These are phyloP conservation scores for Conidiobolus incongruus DNA, from an alignment of 371 early-diverging fungal genomes.

Conservation along the genomic window DNA sequence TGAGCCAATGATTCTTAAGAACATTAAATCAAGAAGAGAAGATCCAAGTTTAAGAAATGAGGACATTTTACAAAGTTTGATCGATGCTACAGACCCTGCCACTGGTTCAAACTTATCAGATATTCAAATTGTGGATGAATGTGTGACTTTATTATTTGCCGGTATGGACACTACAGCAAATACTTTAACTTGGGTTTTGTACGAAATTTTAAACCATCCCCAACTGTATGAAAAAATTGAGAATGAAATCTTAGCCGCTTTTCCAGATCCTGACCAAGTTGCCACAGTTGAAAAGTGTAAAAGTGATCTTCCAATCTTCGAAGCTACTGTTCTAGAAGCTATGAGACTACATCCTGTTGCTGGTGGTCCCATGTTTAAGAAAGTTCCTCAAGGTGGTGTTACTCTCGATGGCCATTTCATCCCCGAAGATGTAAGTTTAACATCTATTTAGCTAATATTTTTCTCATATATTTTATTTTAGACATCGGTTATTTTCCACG, in stretches of 20 bases:
- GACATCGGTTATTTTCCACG: background rate
- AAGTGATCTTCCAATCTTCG: slow-evolving; percentile 7
- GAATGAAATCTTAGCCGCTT: slow-evolving; percentile 5
- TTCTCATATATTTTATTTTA: no score
- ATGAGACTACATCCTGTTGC: slow-evolving; percentile 9
- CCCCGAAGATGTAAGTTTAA: slow-evolving; percentile 3
- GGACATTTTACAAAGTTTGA: slow-evolving; percentile 8
- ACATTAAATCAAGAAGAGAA: no score
- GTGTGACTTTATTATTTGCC: slow-evolving; percentile 8
- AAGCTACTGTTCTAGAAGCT: slow-evolving; percentile 10
- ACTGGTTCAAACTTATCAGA: slow-evolving; percentile 4
- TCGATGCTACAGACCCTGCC: slow-evolving; percentile 7
- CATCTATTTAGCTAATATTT: background rate
- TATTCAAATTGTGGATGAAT: slow-evolving; percentile 6
- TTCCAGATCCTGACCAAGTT: background rate
- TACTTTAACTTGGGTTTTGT: slow-evolving; percentile 7
- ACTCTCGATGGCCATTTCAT: slow-evolving; percentile 5
- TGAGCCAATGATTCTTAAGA: no score
- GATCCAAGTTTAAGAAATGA: background rate
- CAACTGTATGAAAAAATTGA: slow-evolving; percentile 3
- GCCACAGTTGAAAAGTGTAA: slow-evolving; percentile 8
- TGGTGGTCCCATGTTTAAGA: slow-evolving; percentile 5
- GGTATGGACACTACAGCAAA: slow-evolving; percentile 10
- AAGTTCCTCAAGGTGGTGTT: slow-evolving; percentile 3
- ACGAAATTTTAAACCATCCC: slow-evolving; percentile 5